Conservation (phyloP, 2,329 filamentous ascomycete genomes). For the Fusarium coffeatum region DNA sequence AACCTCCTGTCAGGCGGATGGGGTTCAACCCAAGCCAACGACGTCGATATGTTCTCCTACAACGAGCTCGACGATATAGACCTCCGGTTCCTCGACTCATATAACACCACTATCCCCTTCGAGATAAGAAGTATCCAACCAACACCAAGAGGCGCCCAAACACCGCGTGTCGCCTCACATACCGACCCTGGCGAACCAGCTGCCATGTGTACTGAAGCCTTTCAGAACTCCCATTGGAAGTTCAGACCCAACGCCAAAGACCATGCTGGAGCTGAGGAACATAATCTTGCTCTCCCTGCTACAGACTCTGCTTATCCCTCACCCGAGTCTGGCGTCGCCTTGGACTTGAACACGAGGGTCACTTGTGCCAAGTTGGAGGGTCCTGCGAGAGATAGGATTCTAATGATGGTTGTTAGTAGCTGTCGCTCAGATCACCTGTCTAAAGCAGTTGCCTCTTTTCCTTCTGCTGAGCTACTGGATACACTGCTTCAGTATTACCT, state of each 20-base stretch:
- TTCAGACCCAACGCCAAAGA: constrained; percentile 50
- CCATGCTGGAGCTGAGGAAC: constrained; percentile 48
- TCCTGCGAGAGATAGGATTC: constrained; percentile 45
- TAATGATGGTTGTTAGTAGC: constrained; percentile 47
- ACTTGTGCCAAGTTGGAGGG: constrained; percentile 37
- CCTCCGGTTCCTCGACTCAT: constrained; percentile 49
- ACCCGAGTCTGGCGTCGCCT: constrained; percentile 40
- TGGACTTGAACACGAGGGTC: constrained; percentile 32
- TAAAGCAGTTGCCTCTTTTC: constrained; percentile 53
- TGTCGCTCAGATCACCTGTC: constrained; percentile 44
- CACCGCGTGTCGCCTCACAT: constrained; percentile 10
- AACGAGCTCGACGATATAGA: constrained; percentile 50
- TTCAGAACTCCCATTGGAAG: constrained; percentile 46
- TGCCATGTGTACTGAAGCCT: constrained; percentile 42
- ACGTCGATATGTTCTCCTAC: constrained; percentile 18
- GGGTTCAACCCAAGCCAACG: constrained; percentile 2
- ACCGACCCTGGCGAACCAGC: constrained; percentile 29
- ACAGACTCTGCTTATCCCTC: constrained; percentile 35
- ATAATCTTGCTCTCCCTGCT: constrained; percentile 48
- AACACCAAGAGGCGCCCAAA: constrained; percentile 18
- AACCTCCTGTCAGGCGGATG: constrained; percentile 38
- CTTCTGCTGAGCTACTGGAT: constrained; percentile 54
- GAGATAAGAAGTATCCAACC: constrained; percentile 36
- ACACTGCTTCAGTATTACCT: constrained; percentile 55
- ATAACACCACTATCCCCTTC: constrained; percentile 49